Percentiles rank a stretch among this genome's conserved stretches.
These are phyloP conservation scores for Eimeria sp. DNA, from an alignment of 169 alveolate genomes.

Conservation along the genomic window DNA sequence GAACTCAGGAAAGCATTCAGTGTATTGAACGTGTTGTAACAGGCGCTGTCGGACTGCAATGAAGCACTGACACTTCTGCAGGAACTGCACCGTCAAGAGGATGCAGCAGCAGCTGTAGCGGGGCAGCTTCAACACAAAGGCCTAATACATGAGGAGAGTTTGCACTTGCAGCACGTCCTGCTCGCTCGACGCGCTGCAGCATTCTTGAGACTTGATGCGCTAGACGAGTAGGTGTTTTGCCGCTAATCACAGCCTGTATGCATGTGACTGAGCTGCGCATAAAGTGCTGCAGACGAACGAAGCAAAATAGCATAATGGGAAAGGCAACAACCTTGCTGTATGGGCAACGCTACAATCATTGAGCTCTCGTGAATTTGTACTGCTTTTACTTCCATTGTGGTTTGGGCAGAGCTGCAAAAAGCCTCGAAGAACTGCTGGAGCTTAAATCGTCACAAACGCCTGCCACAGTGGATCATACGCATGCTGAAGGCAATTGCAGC, in stretches of 20 bases:
- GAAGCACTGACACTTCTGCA: slow-evolving; percentile 58
- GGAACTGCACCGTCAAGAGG: slow-evolving; percentile 16
- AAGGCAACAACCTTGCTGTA: background rate
- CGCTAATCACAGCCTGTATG: background rate
- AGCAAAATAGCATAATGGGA: background rate
- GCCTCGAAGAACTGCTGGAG: slow-evolving; percentile 65
- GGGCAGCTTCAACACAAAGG: slow-evolving; percentile 40
- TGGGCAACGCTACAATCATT: background rate
- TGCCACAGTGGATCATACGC: background rate
- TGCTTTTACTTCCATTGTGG: background rate
- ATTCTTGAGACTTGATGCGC: slow-evolving; percentile 37
- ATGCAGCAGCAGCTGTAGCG: slow-evolving; percentile 53
- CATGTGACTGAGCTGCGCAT: background rate
- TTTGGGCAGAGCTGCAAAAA: slow-evolving; percentile 22
- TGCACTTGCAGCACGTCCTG: slow-evolving; percentile 48
- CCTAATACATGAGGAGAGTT: background rate
- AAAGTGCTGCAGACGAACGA: background rate
- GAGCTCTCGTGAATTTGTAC: background rate
- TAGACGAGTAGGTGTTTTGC: slow-evolving; percentile 6
- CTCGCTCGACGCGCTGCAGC: slow-evolving; percentile 71
- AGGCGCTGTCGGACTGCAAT: slow-evolving; percentile 62
- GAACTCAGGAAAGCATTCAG: background rate
- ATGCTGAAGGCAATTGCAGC: background rate
- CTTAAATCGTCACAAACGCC: background rate
- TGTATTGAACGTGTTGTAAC: background rate